Evolutionary conservation across 495 filamentous ascomycete species (phyloP).

Genomic region (Xylaria bambusicola): DNA sequence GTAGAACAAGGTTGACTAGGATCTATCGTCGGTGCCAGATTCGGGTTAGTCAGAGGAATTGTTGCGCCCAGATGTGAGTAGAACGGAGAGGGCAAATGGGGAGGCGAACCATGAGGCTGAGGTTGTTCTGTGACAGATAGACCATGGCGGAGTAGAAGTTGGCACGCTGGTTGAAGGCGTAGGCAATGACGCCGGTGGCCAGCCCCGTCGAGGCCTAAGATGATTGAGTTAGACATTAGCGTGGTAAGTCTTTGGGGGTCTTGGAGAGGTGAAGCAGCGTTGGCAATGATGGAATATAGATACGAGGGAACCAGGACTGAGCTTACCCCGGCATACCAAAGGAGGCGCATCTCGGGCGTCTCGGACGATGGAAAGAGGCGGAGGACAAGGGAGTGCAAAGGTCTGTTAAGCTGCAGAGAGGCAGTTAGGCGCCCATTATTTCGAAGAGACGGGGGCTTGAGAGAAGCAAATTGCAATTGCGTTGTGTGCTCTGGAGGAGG

Average conservation of each 20-base stretch:
- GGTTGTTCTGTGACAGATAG: constrained; percentile 91
- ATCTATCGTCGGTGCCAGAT: constrained; percentile 56
- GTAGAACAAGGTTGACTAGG: constrained; percentile 81
- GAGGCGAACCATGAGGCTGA: constrained; percentile 79
- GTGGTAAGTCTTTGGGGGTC: background rate
- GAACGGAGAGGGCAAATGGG: background rate
- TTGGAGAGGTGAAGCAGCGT: too few relatives aligned
- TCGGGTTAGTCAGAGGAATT: constrained; percentile 16
- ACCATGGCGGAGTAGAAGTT: constrained; percentile 98
- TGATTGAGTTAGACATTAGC: constrained; percentile 18
- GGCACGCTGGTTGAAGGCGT: constrained; percentile 88
- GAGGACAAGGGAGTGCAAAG: constrained; percentile 9
- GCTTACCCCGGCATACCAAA: constrained; percentile 60
- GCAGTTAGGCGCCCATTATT: constrained; percentile 32
- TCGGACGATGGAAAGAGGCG: constrained; percentile 21
- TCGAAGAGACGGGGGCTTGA: constrained; percentile 2
- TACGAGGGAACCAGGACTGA: constrained; percentile 17
- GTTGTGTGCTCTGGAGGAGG: constrained; percentile 8
- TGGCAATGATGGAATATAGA: background rate
- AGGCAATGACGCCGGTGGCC: constrained; percentile 78
- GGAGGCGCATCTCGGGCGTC: constrained; percentile 58
- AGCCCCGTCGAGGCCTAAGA: constrained; percentile 71
- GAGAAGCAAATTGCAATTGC: background rate
- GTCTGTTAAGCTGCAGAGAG: constrained; percentile 29
- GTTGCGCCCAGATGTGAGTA: background rate